Evolutionary conservation across 257 asterid genomes (phyloP), one percentile per base, ranked within the genome.

Genomic region (Cynanchum wilfordii): DNA sequence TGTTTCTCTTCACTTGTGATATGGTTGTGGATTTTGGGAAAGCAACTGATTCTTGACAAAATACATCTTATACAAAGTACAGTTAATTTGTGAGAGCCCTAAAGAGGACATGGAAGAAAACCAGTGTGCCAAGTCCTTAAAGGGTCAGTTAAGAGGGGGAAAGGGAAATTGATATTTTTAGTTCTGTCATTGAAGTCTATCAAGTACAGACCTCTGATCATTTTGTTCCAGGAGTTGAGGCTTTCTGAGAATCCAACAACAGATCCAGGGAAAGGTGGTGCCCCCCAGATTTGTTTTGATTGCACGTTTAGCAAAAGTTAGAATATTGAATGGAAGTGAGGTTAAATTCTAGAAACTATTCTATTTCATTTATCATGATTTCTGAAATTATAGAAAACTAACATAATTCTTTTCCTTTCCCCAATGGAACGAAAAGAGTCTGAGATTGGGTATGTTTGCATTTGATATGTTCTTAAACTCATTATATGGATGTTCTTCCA

Each of bases 391-490:
- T 73, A 69, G 76, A 77, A 55, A 47, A 77, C 72, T 70, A 82
- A 42, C 57, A 65, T 44, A 58, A 71, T 71, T 54, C 60, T 56
- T 72, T n/a, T n/a, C n/a, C n/a, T 42, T 68, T 74, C 69, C 91
- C 85, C 87, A 66, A 85, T 92, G 75, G 99, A 95, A 82, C 89
- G 99, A 33, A 92, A 88, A 81, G 99, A 95, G 70, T 92, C 99
- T 33, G 99, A 95, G 79, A 95, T 95, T 71, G 87, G 99, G 97
- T 95, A 89, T 68, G 78, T 73, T 62, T 55, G 75, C 72, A 71
- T 70, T 73, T 76, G 47, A 27, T 36, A 10, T 36, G 25, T 63
- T 16, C 24, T 63, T 2, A 7, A 64, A 47, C 69, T 17, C 25
- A 33, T 63, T 33, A 33, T 63, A 63, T 33, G 15, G 24, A 33